A percentile compares a stretch with the other conserved stretches of the same genome.
These are phyloP conservation scores for Wickerhamomyces strasburgensis DNA, from an alignment of 805 yeast genomes.

Conservation along the genomic window DNA sequence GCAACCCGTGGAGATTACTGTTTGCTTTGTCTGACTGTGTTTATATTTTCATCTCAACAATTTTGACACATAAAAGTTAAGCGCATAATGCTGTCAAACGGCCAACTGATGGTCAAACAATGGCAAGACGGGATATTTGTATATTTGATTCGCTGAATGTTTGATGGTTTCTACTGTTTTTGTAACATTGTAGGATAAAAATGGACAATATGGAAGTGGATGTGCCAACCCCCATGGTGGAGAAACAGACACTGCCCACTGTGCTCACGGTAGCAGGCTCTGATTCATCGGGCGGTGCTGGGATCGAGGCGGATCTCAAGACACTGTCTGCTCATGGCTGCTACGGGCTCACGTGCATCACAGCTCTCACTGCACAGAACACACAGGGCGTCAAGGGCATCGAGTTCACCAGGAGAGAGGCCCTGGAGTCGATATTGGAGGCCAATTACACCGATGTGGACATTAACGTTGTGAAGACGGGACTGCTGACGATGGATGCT, in stretches of 20 bases:
- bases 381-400: conserved; percentile 42
- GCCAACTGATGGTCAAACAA: too few relatives aligned
- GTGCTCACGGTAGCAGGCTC: conserved; percentile 63
- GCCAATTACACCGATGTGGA: conserved; percentile 56
- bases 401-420: conserved; percentile 36
- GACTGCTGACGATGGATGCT: conserved; percentile 36
- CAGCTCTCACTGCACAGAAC: conserved; percentile 80
- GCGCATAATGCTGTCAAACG: not conserved
- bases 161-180: too few relatives aligned
- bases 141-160: too few relatives aligned
- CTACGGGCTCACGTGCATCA: conserved; percentile 70
- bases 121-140: too few relatives aligned
- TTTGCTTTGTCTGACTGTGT: too few relatives aligned
- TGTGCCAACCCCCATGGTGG: not conserved
- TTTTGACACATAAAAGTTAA: not conserved
- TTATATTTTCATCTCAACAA: not conserved
- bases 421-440: conserved; percentile 45
- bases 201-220: too few relatives aligned
- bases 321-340: conserved; percentile 72
- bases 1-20: too few relatives aligned
- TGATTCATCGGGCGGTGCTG: conserved; percentile 88
- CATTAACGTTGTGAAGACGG: conserved; percentile 70
- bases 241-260: conserved; percentile 13
- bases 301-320: conserved; percentile 84
- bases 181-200: too few relatives aligned